phyloP scores from a whole-genome alignment of 1,284 basidiomycete genomes.

The Cronartium quercuum region DNA sequence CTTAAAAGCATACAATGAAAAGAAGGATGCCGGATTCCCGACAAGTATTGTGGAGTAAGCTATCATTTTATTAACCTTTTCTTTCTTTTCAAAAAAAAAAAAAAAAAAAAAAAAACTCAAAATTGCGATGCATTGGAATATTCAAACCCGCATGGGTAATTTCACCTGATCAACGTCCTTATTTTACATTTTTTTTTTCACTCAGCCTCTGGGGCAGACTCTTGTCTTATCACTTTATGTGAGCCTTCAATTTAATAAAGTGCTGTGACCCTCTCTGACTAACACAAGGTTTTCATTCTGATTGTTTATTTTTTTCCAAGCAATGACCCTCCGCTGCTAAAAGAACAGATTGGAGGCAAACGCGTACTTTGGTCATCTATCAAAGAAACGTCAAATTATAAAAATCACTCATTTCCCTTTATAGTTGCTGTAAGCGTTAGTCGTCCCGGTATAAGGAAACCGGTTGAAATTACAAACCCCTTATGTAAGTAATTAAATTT shows the following conservation, averaged over 20 bases:
- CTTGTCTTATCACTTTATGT: slow-evolving; percentile 20
- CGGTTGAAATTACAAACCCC: slow-evolving; percentile 10
- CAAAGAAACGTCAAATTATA: slow-evolving; percentile 22
- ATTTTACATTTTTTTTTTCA: not conserved
- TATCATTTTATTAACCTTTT: not conserved
- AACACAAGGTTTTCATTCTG: too few species aligned
- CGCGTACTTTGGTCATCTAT: slow-evolving; percentile 21
- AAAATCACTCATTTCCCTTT: slow-evolving; percentile 14
- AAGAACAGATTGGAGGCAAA: too few species aligned
- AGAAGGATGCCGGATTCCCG: slow-evolving; percentile 28
- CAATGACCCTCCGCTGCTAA: too few species aligned
- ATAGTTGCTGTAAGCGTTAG: slow-evolving; percentile 10
- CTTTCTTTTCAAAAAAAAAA: not conserved
- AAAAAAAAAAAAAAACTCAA: not conserved
- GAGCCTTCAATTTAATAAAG: too few species aligned
- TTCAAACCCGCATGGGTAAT: not conserved
- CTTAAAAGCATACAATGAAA: slow-evolving; percentile 11
- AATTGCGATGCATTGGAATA: not conserved
- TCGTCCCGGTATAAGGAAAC: slow-evolving; percentile 11
- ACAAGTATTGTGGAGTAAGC: slow-evolving; percentile 27
- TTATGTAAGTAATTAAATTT: slow-evolving; percentile 10
- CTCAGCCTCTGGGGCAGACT: slow-evolving; percentile 24
- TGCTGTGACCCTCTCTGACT: too few species aligned
- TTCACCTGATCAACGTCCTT: not conserved
- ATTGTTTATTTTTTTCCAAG: too few species aligned